Percentiles rank a stretch among this genome's conserved stretches.
Conservation (phyloP, 768 basidiomycete species). For the Xerocomellus amylosporus region DNA sequence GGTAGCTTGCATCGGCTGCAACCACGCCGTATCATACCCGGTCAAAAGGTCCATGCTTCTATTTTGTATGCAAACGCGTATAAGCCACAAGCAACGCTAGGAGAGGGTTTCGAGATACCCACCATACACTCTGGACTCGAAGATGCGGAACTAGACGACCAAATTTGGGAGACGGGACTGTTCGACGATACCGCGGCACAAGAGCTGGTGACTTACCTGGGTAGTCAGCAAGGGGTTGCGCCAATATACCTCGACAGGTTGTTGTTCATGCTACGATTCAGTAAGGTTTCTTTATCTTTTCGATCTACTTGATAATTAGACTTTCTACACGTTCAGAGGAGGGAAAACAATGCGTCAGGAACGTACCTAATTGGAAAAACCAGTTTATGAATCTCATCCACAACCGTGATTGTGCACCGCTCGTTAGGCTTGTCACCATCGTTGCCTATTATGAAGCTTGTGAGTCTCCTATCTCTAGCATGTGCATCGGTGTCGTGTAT, state of each 20-base stretch:
- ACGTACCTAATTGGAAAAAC: constrained; percentile 11
- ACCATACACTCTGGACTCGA: background rate
- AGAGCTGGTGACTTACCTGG: constrained; percentile 11
- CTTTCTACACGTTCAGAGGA: constrained; percentile 8
- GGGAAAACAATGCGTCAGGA: constrained; percentile 20
- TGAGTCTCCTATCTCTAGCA: background rate
- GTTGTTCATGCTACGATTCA: constrained; percentile 22
- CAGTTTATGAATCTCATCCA: constrained; percentile 12
- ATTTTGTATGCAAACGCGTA: constrained; percentile 23
- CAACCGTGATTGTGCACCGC: constrained; percentile 7
- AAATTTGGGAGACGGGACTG: constrained; percentile 22
- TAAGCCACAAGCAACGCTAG: constrained; percentile 15
- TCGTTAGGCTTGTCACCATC: constrained; percentile 22
- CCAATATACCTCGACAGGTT: constrained; percentile 19
- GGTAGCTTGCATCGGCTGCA: constrained; percentile 15
- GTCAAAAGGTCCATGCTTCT: constrained; percentile 27
- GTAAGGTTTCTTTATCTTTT: constrained; percentile 5
- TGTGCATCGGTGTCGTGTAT: too few relatives aligned
- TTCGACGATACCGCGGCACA: constrained; percentile 20
- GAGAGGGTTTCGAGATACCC: constrained; percentile 26
- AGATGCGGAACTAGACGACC: constrained; percentile 2
- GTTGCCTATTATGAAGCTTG: constrained; percentile 24
- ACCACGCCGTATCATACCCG: constrained; percentile 28
- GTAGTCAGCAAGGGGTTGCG: constrained; percentile 13
- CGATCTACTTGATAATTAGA: background rate